Conservation (phyloP, 2,329 filamentous ascomycete species). For the Fusarium anthophilum region DNA sequence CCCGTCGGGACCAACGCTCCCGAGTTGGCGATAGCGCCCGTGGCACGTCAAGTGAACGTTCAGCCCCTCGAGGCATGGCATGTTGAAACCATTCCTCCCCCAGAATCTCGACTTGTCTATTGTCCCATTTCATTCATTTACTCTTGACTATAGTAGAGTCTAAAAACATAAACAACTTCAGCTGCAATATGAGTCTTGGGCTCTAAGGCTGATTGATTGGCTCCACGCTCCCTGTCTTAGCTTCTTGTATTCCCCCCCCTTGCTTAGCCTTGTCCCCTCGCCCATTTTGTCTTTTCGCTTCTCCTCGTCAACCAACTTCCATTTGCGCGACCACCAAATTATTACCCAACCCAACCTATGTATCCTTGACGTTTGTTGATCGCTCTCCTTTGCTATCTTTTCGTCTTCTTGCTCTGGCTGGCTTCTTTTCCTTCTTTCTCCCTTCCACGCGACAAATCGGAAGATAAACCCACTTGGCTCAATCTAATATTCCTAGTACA, state of each 20-base stretch:
- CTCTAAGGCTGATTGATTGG: slow-evolving; percentile 14
- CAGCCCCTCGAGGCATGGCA: background rate
- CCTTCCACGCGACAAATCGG: background rate
- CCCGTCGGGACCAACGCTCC: background rate
- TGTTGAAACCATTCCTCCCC: slow-evolving; percentile 28
- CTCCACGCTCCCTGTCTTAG: slow-evolving; percentile 7
- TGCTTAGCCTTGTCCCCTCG: slow-evolving; percentile 12
- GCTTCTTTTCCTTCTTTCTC: background rate
- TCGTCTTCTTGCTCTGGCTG: no score
- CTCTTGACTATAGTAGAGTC: background rate
- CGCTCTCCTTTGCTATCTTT: background rate
- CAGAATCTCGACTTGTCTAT: slow-evolving; percentile 7
- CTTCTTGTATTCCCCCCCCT: background rate
- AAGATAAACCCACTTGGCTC: slow-evolving; percentile 16
- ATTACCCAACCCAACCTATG: background rate
- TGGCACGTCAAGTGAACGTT: background rate
- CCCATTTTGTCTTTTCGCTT: slow-evolving; percentile 7
- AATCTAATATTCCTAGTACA: slow-evolving; percentile 16
- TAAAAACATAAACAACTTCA: background rate
- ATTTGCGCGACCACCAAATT: slow-evolving; percentile 18
- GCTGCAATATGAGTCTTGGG: slow-evolving; percentile 3
- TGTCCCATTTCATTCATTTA: background rate
- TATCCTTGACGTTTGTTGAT: background rate
- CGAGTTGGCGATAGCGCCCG: slow-evolving; percentile 6
- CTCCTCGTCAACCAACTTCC: slow-evolving; percentile 24